A percentile compares a stretch with the other conserved stretches of the same genome.
Evolutionary conservation across 1,284 basidiomycete genomes (phyloP).

Genomic region (Schizophyllum commune): DNA sequence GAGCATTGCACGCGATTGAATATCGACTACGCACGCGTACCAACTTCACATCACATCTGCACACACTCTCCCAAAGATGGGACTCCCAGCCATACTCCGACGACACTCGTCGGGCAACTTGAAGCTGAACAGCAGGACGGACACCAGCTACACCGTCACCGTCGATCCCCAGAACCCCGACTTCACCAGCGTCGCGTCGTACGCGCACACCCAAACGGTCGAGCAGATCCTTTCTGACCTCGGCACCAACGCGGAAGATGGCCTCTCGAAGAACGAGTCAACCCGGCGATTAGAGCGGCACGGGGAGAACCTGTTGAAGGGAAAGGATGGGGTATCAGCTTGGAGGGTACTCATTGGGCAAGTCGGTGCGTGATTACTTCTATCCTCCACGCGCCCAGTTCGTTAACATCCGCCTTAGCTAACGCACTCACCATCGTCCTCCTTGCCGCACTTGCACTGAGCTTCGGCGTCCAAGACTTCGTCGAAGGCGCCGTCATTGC

Average conservation of each 20-base stretch:
- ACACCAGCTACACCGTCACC: conserved; percentile 24
- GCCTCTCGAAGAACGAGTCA: conserved; percentile 28
- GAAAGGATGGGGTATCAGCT: conserved; percentile 25
- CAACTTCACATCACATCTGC: too few relatives aligned
- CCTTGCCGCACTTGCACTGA: conserved; percentile 55
- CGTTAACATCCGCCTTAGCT: not conserved
- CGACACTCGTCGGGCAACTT: conserved; percentile 1
- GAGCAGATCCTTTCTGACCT: conserved; percentile 21
- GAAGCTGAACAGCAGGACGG: conserved; percentile 22
- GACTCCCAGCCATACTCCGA: not conserved
- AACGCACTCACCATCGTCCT: conserved; percentile 20
- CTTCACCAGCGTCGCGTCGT: conserved; percentile 20
- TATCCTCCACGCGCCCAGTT: not conserved
- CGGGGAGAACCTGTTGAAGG: conserved; percentile 27
- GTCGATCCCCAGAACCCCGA: conserved; percentile 22
- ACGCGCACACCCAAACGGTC: conserved; percentile 22
- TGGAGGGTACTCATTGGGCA: conserved; percentile 26
- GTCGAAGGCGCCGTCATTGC: conserved; percentile 61
- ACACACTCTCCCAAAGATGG: not conserved
- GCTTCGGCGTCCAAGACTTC: conserved; percentile 55
- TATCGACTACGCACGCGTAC: too few relatives aligned
- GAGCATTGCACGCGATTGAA: not conserved
- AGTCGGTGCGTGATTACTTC: conserved; percentile 17
- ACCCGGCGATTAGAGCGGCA: conserved; percentile 22
- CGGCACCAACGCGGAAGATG: conserved; percentile 22